phyloP scores from a whole-genome alignment of 1,139 yeast genomes.

The Scheffersomyces illinoinensis region DNA sequence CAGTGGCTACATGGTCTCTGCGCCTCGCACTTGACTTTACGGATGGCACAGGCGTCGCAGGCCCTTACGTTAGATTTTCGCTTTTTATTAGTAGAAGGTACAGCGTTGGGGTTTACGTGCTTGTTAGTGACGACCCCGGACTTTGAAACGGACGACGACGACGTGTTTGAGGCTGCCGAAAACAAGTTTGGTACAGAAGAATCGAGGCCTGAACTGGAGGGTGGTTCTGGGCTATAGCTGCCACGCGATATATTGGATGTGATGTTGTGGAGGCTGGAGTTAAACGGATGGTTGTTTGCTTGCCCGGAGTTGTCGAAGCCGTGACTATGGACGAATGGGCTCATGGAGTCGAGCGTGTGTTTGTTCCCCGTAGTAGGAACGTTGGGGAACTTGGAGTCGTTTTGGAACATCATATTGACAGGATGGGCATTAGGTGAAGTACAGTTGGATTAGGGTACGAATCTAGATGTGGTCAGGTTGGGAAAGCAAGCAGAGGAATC shows the following conservation, averaged over 20 bases:
- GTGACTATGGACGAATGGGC: neutral
- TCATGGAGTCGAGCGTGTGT: neutral
- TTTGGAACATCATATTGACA: neutral
- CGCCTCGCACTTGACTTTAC: constrained; percentile 46
- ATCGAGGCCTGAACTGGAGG: neutral
- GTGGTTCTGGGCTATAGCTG: neutral
- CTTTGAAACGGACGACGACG: neutral
- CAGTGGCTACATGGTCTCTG: constrained; percentile 45
- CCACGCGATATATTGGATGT: neutral
- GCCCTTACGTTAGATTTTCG: constrained; percentile 20
- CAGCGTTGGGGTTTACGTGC: neutral
- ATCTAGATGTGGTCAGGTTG: neutral
- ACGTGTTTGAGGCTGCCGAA: neutral
- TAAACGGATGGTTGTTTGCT: neutral
- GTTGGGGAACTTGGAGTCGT: constrained; percentile 1
- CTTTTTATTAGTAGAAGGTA: constrained; percentile 8
- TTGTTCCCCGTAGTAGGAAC: neutral
- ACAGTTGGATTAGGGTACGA: neutral
- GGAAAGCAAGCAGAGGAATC: neutral
- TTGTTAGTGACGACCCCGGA: neutral
- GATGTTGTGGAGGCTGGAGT: neutral
- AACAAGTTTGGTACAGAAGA: neutral
- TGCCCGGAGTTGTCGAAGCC: neutral
- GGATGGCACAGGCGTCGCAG: constrained; percentile 48
- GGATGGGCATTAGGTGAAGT: neutral